These are phyloP conservation scores for Millerago galiae DNA, from an alignment of 805 yeast species.

Conservation along the genomic window DNA sequence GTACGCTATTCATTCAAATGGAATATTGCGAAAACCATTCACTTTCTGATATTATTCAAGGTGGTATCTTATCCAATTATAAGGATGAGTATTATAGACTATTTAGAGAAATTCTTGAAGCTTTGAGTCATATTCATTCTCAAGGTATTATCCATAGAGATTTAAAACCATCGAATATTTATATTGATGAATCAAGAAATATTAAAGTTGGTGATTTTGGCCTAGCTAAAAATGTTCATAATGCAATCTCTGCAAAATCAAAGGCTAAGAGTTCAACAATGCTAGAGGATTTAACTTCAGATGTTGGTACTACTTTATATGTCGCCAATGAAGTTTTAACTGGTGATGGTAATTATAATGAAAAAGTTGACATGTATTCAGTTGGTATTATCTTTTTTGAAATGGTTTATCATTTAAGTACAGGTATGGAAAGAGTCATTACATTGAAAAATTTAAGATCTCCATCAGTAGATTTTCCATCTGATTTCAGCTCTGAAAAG, in stretches of 20 bases:
- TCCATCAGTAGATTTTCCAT: conserved; percentile 60
- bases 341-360: conserved; percentile 74
- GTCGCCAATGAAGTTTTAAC: conserved; percentile 83
- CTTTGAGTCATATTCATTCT: conserved; percentile 82
- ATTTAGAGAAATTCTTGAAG: conserved; percentile 82
- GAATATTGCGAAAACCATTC: conserved; percentile 97
- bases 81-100: conserved; percentile 86
- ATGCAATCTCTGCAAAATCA: conserved; percentile 27
- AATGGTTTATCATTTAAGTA: conserved; percentile 79
- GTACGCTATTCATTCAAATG: conserved; percentile 93
- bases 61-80: conserved; percentile 63
- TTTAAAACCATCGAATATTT: conserved; percentile 90
- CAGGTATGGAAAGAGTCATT: conserved; percentile 89
- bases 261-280: conserved; percentile 21
- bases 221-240: conserved; percentile 82
- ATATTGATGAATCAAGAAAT: conserved; percentile 83
- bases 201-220: conserved; percentile 97
- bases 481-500: conserved; percentile 49
- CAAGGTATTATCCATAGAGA: conserved; percentile 96
- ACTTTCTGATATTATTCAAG: conserved; percentile 68
- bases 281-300: conserved; percentile 77
- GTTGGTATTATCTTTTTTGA: conserved; percentile 93
- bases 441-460: conserved; percentile 62
- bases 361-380: conserved; percentile 93
- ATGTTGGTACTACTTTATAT: conserved; percentile 90